Evolutionary conservation across 2,329 filamentous ascomycete species (phyloP), one percentile per base, ranked within the genome.

Genomic region (Aspergillus cejpii): DNA sequence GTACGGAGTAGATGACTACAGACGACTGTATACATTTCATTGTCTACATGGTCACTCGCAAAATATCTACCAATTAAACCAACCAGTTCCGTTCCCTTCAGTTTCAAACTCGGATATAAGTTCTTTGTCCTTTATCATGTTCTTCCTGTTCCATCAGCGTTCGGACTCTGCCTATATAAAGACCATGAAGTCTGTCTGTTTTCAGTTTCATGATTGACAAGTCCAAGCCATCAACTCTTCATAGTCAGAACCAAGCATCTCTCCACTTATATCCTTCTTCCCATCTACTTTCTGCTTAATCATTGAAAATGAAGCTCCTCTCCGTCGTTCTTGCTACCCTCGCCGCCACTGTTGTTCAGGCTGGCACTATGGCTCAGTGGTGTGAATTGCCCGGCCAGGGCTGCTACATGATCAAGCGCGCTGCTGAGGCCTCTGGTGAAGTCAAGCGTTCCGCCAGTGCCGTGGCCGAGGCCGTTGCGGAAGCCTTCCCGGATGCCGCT

Each of bases 301-400:
- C 45, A 15, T 15, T 54, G 60, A 69, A 45, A 42, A 78, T 78
- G 75, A 77, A 74, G 66, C 54, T 75, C 59, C 62, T 69, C 52
- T 57, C 66, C 43, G 45, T 74, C 41, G 55, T 73, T 42, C 55
- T 67, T 38, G 62, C 69, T 43, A 54, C 72, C 40, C 48, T 75
- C 39, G 67, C 68, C 41, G 66, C 65, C 39, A 65, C 66, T 17
- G 57, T 60, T 28, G 58, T 61, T 37, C 48, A 61, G 24, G 62
- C 64, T 26, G 59, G 52, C 33, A 54, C 60, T 20, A 37, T 58
- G 15, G 23, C 23, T 8, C 60, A 60, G 29, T 63, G 60, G 62
- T 63, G 61, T 37, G 36, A 37, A 5, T 55, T 58, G 42, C 58
- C 60, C 21, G 61, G 56, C 17, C 60, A 63, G 48, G 57, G 55